Evolutionary conservation across 2,329 filamentous ascomycete species (phyloP).

Genomic region (Ciborinia camelliae): DNA sequence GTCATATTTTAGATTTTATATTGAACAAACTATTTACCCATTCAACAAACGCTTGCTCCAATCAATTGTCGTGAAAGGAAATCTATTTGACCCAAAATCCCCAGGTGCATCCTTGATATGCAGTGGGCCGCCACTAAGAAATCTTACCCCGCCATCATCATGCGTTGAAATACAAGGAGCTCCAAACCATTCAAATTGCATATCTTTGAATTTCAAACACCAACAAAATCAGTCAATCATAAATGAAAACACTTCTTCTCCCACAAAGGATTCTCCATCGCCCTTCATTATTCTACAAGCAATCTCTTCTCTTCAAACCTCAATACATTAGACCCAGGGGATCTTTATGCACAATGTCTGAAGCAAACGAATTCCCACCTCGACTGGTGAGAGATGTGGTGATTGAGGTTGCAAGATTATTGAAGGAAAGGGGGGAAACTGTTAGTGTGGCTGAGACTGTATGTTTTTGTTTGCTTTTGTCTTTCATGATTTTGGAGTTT

Average conservation of each 20-base stretch:
- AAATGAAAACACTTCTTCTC: conserved; percentile 9
- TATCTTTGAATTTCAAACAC: not conserved
- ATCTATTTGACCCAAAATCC: not conserved
- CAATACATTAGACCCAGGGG: not conserved
- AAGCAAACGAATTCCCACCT: conserved; percentile 30
- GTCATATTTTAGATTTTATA: not conserved
- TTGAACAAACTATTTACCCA: not conserved
- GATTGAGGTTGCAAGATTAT: conserved; percentile 49
- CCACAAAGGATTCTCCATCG: not conserved
- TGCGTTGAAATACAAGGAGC: conserved; percentile 12
- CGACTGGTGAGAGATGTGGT: conserved; percentile 32
- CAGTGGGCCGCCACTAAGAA: conserved; percentile 10
- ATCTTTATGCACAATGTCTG: not conserved
- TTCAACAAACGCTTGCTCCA: not conserved
- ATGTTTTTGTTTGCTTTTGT: conserved; percentile 25
- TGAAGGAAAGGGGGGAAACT: conserved; percentile 54
- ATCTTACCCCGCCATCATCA: conserved; percentile 13
- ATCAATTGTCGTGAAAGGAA: not conserved
- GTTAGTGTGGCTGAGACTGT: conserved; percentile 61
- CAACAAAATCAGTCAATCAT: not conserved
- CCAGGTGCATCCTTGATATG: not conserved
- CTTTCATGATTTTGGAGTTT: not conserved
- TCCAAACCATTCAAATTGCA: too few relatives aligned
- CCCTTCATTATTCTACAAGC: not conserved
- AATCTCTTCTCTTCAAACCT: not conserved